Conservation (phyloP, 2,329 filamentous ascomycete genomes). For the Chaetomium sp. region DNA sequence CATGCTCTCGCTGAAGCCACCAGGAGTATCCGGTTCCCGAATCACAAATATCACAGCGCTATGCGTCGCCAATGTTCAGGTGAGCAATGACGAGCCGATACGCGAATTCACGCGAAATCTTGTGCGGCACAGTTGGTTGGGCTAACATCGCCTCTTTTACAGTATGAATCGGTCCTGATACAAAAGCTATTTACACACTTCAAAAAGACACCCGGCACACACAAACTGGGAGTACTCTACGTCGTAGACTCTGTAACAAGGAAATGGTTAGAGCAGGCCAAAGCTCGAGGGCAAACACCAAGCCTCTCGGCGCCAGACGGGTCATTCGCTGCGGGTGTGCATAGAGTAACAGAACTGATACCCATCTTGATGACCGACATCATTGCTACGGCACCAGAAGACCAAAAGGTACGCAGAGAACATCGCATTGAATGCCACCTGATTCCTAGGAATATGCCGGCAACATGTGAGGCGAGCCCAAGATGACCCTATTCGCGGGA, state of each 20-base stretch:
- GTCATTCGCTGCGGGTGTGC: constrained; percentile 90
- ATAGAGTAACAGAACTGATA: constrained; percentile 94
- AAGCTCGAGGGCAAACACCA: constrained; percentile 73
- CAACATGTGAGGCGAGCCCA: constrained; percentile 15
- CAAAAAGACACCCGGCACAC: constrained; percentile 89
- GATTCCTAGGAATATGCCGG: constrained; percentile 16
- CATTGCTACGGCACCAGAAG: constrained; percentile 79
- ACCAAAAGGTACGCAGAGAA: constrained; percentile 87
- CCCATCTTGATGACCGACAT: constrained; percentile 96
- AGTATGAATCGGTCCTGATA: constrained; percentile 90
- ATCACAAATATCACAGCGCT: constrained; percentile 85
- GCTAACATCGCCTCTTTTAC: constrained; percentile 30
- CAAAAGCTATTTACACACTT: constrained; percentile 97
- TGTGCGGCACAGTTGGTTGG: constrained; percentile 17
- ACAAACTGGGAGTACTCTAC: constrained; percentile 99
- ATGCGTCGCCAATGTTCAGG: constrained; percentile 88
- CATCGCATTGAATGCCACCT: constrained; percentile 26
- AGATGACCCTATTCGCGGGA: background rate
- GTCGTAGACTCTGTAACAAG: constrained; percentile 99
- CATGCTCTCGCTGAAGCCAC: constrained; percentile 87
- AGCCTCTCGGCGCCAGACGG: constrained; percentile 82
- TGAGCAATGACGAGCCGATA: constrained; percentile 51
- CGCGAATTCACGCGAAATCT: constrained; percentile 30
- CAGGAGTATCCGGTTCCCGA: constrained; percentile 90
- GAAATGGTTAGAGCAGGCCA: constrained; percentile 97